phyloP scores from a whole-genome alignment of 148 eudicot genomes.

The Rhododendron mucronatum region DNA sequence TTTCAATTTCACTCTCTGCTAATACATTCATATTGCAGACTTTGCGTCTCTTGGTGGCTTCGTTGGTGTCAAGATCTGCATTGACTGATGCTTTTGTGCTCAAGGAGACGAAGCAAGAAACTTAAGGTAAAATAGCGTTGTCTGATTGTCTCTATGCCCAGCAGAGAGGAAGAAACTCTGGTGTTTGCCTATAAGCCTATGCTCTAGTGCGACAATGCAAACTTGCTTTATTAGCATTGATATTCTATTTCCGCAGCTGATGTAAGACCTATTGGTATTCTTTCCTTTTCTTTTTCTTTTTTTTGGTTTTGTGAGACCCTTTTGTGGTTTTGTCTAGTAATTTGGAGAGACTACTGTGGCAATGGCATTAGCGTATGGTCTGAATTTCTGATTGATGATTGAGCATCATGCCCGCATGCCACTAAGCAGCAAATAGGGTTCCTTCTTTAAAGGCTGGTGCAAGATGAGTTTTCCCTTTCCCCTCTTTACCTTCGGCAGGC shows the following conservation, averaged over 20 bases:
- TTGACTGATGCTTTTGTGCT: slow-evolving; percentile 10
- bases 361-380: background rate
- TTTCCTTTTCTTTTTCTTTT: background rate
- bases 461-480: background rate
- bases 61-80: slow-evolving; percentile 2
- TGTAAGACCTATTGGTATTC: background rate
- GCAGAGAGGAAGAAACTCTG: background rate
- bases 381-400: background rate
- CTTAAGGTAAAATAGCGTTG: background rate
- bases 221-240: background rate
- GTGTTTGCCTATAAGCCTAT: background rate
- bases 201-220: background rate
- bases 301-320: background rate
- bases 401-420: background rate
- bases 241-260: background rate
- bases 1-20: background rate
- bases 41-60: slow-evolving; percentile 3
- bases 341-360: background rate
- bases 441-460: background rate
- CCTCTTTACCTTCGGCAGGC: no score
- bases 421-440: background rate
- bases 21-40: slow-evolving; percentile 2
- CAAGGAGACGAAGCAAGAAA: slow-evolving; percentile 7
- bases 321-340: background rate
- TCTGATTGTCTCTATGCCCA: background rate